phyloP scores from a whole-genome alignment of 108 stramenopile species.

The Nitzschia palea region DNA sequence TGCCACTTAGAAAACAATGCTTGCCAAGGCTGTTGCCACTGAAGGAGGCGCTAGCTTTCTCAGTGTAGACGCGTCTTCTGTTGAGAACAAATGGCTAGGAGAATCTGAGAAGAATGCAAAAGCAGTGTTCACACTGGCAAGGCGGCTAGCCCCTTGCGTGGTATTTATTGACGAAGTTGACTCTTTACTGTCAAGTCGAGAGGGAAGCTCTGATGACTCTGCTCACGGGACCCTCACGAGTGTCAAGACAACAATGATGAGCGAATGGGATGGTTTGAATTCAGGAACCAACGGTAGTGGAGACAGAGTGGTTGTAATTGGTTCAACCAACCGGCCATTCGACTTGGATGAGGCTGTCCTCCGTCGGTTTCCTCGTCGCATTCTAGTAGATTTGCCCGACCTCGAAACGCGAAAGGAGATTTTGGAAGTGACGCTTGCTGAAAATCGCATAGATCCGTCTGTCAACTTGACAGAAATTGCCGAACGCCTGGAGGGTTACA shows the following conservation, averaged over 20 bases:
- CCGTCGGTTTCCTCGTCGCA: conserved; percentile 91
- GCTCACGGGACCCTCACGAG: conserved; percentile 96
- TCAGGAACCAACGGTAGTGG: conserved; percentile 89
- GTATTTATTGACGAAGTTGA: conserved; percentile 98
- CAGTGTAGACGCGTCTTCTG: conserved; percentile 93
- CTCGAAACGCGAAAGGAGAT: conserved; percentile 88
- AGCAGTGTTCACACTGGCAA: conserved; percentile 98
- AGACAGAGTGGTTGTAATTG: conserved; percentile 94
- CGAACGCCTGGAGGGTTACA: conserved; percentile 92
- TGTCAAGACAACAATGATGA: conserved; percentile 97
- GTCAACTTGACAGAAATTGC: conserved; percentile 92
- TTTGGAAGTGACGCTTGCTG: conserved; percentile 86
- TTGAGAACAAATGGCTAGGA: conserved; percentile 98
- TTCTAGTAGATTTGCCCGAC: conserved; percentile 97
- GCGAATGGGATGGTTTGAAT: conserved; percentile 97
- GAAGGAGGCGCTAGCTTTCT: conserved; percentile 97
- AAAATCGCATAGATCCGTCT: conserved; percentile 77
- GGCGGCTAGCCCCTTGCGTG: conserved; percentile 93
- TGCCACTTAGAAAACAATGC: conserved; percentile 68
- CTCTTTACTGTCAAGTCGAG: conserved; percentile 85
- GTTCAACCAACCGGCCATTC: conserved; percentile 96
- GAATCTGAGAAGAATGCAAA: conserved; percentile 98
- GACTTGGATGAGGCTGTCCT: conserved; percentile 98
- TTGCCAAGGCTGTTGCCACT: conserved; percentile 98
- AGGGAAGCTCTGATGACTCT: conserved; percentile 92